Conservation (phyloP, 2,329 filamentous ascomycete genomes). For the Dactylonectria macrodidyma region DNA sequence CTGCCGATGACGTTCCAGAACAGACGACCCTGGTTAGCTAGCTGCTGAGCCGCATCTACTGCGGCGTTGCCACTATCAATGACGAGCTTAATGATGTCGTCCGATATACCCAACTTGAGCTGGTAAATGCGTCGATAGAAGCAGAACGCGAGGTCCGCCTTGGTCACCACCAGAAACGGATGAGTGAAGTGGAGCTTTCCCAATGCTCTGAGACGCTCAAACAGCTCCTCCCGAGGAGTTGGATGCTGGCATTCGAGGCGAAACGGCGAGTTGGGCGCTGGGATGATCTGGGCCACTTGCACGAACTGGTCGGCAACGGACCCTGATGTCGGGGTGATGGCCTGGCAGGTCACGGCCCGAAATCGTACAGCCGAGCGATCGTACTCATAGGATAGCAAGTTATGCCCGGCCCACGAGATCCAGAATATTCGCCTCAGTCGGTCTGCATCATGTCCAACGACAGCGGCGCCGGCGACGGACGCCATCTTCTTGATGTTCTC, state of each 20-base stretch:
- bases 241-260: slow-evolving; percentile 28
- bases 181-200: slow-evolving; percentile 28
- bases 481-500: slow-evolving; percentile 42
- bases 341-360: slow-evolving; percentile 36
- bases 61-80: slow-evolving; percentile 37
- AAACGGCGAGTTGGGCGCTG: slow-evolving; percentile 40
- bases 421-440: slow-evolving; percentile 42
- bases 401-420: slow-evolving; percentile 41
- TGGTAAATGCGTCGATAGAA: slow-evolving; percentile 45
- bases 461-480: slow-evolving; percentile 30
- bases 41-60: slow-evolving; percentile 34
- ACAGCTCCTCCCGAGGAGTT: slow-evolving; percentile 35
- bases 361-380: slow-evolving; percentile 41
- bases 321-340: slow-evolving; percentile 29
- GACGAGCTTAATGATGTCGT: slow-evolving; percentile 36
- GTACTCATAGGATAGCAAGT: slow-evolving; percentile 42
- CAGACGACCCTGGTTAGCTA: slow-evolving; percentile 35
- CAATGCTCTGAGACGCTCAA: slow-evolving; percentile 35
- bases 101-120: slow-evolving; percentile 33
- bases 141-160: slow-evolving; percentile 43
- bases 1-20: slow-evolving; percentile 46
- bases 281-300: slow-evolving; percentile 38
- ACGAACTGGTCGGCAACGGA: slow-evolving; percentile 43
- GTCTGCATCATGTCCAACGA: slow-evolving; percentile 34
- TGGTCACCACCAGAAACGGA: slow-evolving; percentile 41